Base-by-base conservation (phyloP, 2,329 filamentous ascomycete genomes). In the Fusarium sp. region DNA sequence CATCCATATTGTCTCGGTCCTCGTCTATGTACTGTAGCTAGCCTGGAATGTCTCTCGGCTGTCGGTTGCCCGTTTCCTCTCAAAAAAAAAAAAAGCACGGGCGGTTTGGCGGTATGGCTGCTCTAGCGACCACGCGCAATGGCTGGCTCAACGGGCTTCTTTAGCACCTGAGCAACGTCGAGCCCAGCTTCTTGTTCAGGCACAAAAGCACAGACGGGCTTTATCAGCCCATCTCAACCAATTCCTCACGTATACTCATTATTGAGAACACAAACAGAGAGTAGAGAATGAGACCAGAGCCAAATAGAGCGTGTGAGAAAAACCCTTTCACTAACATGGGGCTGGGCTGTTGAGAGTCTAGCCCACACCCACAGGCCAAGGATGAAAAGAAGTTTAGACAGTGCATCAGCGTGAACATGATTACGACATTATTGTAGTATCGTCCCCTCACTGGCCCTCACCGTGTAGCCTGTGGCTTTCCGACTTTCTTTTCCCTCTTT, bases 331-430 rank as follows among this genome's bases (percentile, higher is more conserved):
- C 40, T 40, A 57, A 36, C 29, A 29, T 25, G 60, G 69, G 50
- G 74, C 64, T 69, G 31, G 25, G 25, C 47, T 52, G 47, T 72
- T 58, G 47, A 69, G 63, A 54, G 45, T 66, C 67, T 68, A 68
- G 59, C 59, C 63, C 63, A 68, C 58, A 64, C 71, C 58, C 62
- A 69, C 69, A 63, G 38, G 57, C 50, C n/a, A 40, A 62, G 33
- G 60, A 54, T 31, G n/a, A 62, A 64, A 38, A 61, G 56, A 63
- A 29, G 36, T 40, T 66, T 27, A 47, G 58, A 56, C 62, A 66
- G 40, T 69, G 47, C 50, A 62, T 59, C 60, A 29, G 31, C 20
- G 16, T 54, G 36, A 57, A 33, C 62, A 57, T 57, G 20, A 64
- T 64, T 64, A 64, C 62, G 50, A 64, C 47, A 64, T 64, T 57